These are phyloP conservation scores for Chrysosporium keratinophilum DNA, from an alignment of 2,329 filamentous ascomycete species.

Conservation along the genomic window DNA sequence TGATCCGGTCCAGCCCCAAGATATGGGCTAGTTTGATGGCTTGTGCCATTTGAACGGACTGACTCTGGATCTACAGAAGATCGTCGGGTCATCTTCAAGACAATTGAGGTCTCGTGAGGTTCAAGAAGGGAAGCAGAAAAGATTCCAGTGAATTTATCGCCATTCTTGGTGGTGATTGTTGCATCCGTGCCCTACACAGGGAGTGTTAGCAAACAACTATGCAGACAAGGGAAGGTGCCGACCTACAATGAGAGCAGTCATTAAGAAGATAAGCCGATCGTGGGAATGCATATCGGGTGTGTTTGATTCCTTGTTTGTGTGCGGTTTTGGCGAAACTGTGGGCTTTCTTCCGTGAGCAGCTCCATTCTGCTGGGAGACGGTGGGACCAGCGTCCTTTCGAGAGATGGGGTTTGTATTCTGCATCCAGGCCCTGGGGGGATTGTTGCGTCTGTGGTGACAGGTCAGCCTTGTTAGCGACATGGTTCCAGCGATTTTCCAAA, in stretches of 20 bases:
- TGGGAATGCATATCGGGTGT: conserved; percentile 49
- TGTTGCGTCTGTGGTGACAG: conserved; percentile 38
- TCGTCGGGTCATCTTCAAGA: conserved; percentile 56
- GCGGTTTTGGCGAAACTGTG: conserved; percentile 29
- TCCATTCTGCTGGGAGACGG: conserved; percentile 44
- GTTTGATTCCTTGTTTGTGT: conserved; percentile 40
- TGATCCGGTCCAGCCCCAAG: conserved; percentile 37
- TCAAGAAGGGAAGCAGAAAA: conserved; percentile 49
- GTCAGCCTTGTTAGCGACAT: conserved; percentile 1
- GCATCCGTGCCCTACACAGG: conserved; percentile 44
- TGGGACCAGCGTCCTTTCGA: conserved; percentile 40
- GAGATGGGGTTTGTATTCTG: conserved; percentile 52
- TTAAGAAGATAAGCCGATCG: conserved; percentile 49
- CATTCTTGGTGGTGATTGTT: conserved; percentile 48
- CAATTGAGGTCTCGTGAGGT: conserved; percentile 44
- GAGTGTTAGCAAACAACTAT: conserved; percentile 1
- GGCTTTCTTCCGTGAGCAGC: conserved; percentile 37
- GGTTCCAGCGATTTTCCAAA: background rate
- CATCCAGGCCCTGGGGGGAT: conserved; percentile 51
- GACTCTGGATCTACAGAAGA: conserved; percentile 26
- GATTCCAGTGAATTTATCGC: conserved; percentile 52
- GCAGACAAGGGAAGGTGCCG: background rate
- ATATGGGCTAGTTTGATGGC: conserved; percentile 31
- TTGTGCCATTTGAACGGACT: conserved; percentile 34
- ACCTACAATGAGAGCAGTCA: conserved; percentile 51